Percentiles rank a stretch among this genome's conserved stretches.
Evolutionary conservation across 306 rosid species (phyloP).

Genomic region (Astragalus glycyphyllos): DNA sequence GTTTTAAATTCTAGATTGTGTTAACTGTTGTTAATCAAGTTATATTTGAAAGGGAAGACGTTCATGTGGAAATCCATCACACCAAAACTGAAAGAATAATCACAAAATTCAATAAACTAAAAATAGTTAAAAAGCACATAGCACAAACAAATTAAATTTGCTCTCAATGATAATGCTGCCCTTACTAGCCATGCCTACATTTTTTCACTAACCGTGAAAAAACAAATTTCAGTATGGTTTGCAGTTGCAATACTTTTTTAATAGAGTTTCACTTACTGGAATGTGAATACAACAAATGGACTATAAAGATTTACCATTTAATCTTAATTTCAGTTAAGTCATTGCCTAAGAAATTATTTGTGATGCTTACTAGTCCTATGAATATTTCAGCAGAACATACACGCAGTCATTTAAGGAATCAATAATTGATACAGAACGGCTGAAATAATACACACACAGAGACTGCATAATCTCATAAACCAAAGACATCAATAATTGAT

Average conservation of each 20-base stretch:
- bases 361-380: constrained; percentile 1
- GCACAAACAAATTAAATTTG: constrained; percentile 19
- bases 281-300: background rate
- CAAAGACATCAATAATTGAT: constrained; percentile 18
- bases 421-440: background rate
- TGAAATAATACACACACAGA: constrained; percentile 7
- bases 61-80: constrained; percentile 3
- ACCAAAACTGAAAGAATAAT: background rate
- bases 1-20: background rate
- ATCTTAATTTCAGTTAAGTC: constrained; percentile 4
- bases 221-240: background rate
- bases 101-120: background rate
- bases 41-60: background rate
- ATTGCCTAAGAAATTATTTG: background rate
- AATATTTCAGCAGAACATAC: constrained; percentile 37
- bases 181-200: background rate
- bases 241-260: constrained; percentile 3
- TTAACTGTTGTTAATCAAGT: background rate
- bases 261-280: background rate
- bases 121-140: constrained; percentile 8
- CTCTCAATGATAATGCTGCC: constrained; percentile 12
- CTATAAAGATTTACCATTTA: background rate
- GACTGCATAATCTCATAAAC: constrained; percentile 5
- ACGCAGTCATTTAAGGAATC: constrained; percentile 11
- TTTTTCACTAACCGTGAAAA: background rate